phyloP scores from a whole-genome alignment of 176 grass and related monocot genomes.

The Lolium multiflorum region DNA sequence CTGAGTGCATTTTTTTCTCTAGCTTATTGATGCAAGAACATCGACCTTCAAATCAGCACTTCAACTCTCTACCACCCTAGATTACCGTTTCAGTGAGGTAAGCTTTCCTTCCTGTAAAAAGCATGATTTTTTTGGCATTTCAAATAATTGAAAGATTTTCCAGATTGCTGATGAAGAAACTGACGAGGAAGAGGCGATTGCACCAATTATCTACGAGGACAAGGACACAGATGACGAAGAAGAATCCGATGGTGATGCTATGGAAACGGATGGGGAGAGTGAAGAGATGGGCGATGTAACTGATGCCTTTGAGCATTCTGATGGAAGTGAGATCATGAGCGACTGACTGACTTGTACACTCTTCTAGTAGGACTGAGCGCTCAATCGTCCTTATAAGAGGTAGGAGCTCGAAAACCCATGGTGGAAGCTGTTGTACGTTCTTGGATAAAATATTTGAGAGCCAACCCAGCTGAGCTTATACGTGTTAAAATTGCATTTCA shows the following conservation, averaged over 20 bases:
- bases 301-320: slow-evolving; percentile 68
- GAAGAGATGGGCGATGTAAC: slow-evolving; percentile 60
- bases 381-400: not conserved
- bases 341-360: slow-evolving; percentile 41
- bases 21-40: slow-evolving; percentile 92
- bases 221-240: slow-evolving; percentile 76
- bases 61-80: slow-evolving; percentile 79
- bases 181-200: slow-evolving; percentile 49
- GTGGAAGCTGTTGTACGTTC: not conserved
- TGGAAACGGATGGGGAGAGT: slow-evolving; percentile 63
- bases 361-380: not conserved
- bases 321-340: slow-evolving; percentile 80
- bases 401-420: slow-evolving; percentile 18
- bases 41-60: slow-evolving; percentile 76
- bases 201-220: slow-evolving; percentile 76
- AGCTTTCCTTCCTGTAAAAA: slow-evolving; percentile 37
- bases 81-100: slow-evolving; percentile 73
- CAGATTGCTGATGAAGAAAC: slow-evolving; percentile 74
- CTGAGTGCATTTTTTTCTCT: slow-evolving; percentile 25
- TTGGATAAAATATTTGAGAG: not conserved
- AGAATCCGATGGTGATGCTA: slow-evolving; percentile 72
- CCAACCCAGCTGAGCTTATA: not conserved
- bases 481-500: slow-evolving; percentile 8
- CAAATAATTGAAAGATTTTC: slow-evolving; percentile 35
- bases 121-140: not conserved